Base-by-base conservation (phyloP, 345 rosid genomes). In the Pistacia integerrima region DNA sequence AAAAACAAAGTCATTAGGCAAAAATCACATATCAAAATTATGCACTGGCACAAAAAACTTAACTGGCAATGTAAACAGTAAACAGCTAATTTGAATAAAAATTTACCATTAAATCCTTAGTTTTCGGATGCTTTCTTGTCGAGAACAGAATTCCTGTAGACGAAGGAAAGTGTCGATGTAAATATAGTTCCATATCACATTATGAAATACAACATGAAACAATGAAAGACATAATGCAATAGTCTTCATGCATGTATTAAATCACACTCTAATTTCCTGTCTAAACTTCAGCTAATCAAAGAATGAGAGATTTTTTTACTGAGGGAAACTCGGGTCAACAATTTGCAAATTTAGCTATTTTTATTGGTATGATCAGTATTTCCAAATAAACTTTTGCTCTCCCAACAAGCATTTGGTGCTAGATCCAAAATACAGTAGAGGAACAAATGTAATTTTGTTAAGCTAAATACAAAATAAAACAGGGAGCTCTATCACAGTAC, bases 111-210 rank as follows among this genome's bases (percentile, higher is more conserved):
- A 94, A 82, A 82, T 94, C 89, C 84, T 87, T 91, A 18, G 95
- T 94, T 86, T 90, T 91, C 49, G 87, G 91, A 83, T 94, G 97
- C 33, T 87, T 93, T 79, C 79, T 88, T 65, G 97, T 87, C 46
- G 94, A 88, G 86, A 94, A 94, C 62, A 94, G 85, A 82, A 87
- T 82, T 64, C 92, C 97, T 94, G 90, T 55, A 13, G 70, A 67
- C 41, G 51, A 79, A 64, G 76, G 63, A 77, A 77, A 76, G 25
- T 13, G 64, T 66, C 61, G 44, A 59, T 38, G 38, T 76, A 49
- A 54, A 74, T 33, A 54, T 52, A 28, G 60, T 52, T 4, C 3
- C 16, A 25, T 71, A 14, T 67, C 2, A 5, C 61, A 62, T 28
- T 61, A 63, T 64, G 71, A 33, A 35, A 70, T 38, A 49, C 11